Percentiles rank a stretch among this genome's conserved stretches.
Conservation (phyloP, 164 flowering plant species). For the Stephania cephalantha region DNA sequence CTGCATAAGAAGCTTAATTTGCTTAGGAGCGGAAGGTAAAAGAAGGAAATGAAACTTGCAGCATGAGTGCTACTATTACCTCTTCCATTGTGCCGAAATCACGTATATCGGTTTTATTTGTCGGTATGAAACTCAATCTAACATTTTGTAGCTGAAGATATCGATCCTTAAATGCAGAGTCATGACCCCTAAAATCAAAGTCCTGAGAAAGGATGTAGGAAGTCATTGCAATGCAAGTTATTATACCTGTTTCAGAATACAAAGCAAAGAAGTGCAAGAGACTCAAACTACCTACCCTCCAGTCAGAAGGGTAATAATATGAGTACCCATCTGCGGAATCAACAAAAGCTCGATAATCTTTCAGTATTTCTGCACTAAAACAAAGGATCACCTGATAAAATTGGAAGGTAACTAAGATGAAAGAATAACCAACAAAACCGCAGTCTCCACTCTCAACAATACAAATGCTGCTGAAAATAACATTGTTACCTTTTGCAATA, state of each 20-base stretch:
- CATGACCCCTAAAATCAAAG: conserved; percentile 72
- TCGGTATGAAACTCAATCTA: conserved; percentile 81
- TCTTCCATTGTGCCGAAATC: conserved; percentile 84
- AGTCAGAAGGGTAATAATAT: conserved; percentile 79
- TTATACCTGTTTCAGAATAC: not conserved
- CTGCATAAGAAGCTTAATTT: conserved; percentile 25
- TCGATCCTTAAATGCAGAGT: conserved; percentile 85
- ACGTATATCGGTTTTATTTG: conserved; percentile 60
- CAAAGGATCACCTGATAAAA: conserved; percentile 1
- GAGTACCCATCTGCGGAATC: conserved; percentile 78
- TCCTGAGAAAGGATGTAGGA: conserved; percentile 37
- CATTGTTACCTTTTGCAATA: conserved; percentile 52
- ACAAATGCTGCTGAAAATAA: not conserved
- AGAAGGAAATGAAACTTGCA: not conserved
- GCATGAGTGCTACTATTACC: conserved; percentile 26
- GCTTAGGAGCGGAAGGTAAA: not conserved
- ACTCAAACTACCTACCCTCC: conserved; percentile 47
- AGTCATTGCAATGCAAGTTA: conserved; percentile 5
- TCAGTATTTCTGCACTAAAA: conserved; percentile 48
- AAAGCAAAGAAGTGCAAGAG: not conserved
- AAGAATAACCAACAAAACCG: not conserved
- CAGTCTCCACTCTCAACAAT: too few relatives aligned
- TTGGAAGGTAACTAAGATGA: not conserved
- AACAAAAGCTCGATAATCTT: conserved; percentile 51
- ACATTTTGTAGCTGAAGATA: conserved; percentile 69